Evolutionary conservation across 805 yeast genomes (phyloP).

Genomic region (Starmera amethionina): DNA sequence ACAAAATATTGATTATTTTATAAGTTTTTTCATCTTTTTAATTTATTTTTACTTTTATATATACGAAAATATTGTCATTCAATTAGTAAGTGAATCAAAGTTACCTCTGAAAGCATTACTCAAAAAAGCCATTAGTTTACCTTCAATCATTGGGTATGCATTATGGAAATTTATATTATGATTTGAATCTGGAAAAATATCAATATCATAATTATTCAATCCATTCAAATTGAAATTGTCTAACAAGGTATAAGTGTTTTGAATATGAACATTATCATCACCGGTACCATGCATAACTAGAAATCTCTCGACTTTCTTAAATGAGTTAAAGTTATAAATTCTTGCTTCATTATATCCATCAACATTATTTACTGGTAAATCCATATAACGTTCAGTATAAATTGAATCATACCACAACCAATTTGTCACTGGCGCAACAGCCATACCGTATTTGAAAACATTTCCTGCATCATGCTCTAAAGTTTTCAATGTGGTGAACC

Average conservation of each 20-base stretch:
- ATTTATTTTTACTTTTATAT: no score
- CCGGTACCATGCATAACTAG: slow-evolving; percentile 75
- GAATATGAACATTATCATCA: slow-evolving; percentile 77
- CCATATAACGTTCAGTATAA: slow-evolving; percentile 74
- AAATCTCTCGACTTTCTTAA: slow-evolving; percentile 44
- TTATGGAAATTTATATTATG: slow-evolving; percentile 76
- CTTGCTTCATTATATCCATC: slow-evolving; percentile 40
- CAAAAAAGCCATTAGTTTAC: slow-evolving; percentile 64
- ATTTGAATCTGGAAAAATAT: slow-evolving; percentile 87
- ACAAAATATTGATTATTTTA: no score
- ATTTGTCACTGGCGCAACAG: slow-evolving; percentile 80
- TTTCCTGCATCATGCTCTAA: slow-evolving; percentile 55
- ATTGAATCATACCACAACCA: slow-evolving; percentile 71
- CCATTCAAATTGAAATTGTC: slow-evolving; percentile 43
- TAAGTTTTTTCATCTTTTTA: no score
- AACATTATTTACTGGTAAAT: slow-evolving; percentile 37
- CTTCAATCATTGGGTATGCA: slow-evolving; percentile 65
- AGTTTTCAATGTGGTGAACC: slow-evolving; percentile 65
- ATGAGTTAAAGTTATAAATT: slow-evolving; percentile 29
- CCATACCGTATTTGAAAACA: slow-evolving; percentile 63
- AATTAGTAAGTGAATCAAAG: slow-evolving; percentile 12
- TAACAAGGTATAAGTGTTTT: slow-evolving; percentile 52
- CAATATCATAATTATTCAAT: slow-evolving; percentile 76
- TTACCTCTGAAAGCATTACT: slow-evolving; percentile 41
- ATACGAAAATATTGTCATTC: not conserved